Evolutionary conservation across 495 filamentous ascomycete genomes (phyloP).

Genomic region (Evernia prunastri): DNA sequence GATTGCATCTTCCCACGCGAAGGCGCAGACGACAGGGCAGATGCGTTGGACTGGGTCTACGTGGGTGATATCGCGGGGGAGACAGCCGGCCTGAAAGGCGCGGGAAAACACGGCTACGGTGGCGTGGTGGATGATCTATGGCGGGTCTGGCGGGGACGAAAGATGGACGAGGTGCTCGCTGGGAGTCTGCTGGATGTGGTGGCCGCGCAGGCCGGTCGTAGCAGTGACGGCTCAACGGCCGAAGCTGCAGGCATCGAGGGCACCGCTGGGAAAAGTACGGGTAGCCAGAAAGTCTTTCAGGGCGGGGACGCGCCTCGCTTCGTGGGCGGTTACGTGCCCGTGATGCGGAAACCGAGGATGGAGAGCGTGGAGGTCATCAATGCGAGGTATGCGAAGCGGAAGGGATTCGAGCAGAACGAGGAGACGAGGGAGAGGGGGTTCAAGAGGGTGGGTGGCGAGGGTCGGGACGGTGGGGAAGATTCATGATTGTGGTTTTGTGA

Average conservation of each 20-base stretch:
- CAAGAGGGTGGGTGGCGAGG: background rate
- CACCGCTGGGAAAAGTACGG: conserved; percentile 16
- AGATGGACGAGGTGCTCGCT: conserved; percentile 82
- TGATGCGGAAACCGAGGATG: conserved; percentile 59
- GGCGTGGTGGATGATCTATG: conserved; percentile 71
- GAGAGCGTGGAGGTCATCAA: conserved; percentile 66
- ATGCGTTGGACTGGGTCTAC: conserved; percentile 76
- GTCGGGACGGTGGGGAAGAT: background rate
- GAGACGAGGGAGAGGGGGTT: conserved; percentile 4
- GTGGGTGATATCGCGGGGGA: conserved; percentile 48
- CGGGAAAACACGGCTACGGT: conserved; percentile 53
- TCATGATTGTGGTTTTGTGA: background rate
- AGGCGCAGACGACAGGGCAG: conserved; percentile 41
- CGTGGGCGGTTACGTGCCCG: conserved; percentile 61
- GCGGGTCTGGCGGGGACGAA: conserved; percentile 71
- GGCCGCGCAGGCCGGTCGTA: conserved; percentile 41
- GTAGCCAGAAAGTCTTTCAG: conserved; percentile 59
- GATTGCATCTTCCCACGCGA: conserved; percentile 81
- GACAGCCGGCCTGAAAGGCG: conserved; percentile 27
- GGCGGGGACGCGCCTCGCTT: conserved; percentile 56
- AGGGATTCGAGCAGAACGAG: conserved; percentile 45
- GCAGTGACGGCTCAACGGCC: conserved; percentile 26
- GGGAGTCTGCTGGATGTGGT: conserved; percentile 59
- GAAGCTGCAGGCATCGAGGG: conserved; percentile 29
- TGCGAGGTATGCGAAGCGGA: conserved; percentile 65